Conservation (phyloP, 805 yeast genomes). For the Hemisphaericaspora nanyangensis region DNA sequence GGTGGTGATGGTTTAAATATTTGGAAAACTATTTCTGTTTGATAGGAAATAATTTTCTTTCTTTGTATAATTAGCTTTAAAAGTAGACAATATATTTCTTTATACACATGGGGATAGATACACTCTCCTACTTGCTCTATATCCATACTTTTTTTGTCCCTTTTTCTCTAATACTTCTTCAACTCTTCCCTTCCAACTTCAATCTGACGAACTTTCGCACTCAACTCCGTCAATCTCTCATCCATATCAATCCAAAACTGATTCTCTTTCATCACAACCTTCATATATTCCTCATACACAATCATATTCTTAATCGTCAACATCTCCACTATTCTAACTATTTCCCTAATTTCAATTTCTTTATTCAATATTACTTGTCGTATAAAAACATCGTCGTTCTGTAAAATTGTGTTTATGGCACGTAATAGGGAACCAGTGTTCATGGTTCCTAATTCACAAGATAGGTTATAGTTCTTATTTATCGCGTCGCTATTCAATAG, state of each 20-base stretch:
- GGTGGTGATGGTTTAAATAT: constrained; percentile 93
- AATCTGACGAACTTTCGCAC: constrained; percentile 3
- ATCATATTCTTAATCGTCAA: constrained; percentile 26
- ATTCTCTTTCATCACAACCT: constrained; percentile 19
- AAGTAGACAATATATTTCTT: too few species aligned
- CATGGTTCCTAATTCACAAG: not conserved
- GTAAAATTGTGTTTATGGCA: constrained; percentile 1
- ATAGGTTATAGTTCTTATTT: not conserved
- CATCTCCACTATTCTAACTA: constrained; percentile 17
- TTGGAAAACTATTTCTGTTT: constrained; percentile 91
- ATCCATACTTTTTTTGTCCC: too few species aligned
- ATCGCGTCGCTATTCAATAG: not conserved
- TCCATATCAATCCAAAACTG: constrained; percentile 24
- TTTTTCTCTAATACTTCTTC: constrained; percentile 5
- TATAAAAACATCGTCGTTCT: not conserved
- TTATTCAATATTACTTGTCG: not conserved
- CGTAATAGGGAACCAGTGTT: not conserved
- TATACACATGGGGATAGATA: too few species aligned
- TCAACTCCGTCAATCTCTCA: constrained; percentile 10
- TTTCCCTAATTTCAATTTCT: constrained; percentile 7
- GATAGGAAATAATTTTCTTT: not conserved
- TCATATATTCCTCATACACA: constrained; percentile 24
- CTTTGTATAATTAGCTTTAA: too few species aligned
- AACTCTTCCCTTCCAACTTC: constrained; percentile 2
- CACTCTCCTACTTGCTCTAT: not conserved